Percentiles rank a stretch among this genome's conserved stretches.
Evolutionary conservation across 2,329 filamentous ascomycete species (phyloP).

Genomic region (Fusarium luffae): DNA sequence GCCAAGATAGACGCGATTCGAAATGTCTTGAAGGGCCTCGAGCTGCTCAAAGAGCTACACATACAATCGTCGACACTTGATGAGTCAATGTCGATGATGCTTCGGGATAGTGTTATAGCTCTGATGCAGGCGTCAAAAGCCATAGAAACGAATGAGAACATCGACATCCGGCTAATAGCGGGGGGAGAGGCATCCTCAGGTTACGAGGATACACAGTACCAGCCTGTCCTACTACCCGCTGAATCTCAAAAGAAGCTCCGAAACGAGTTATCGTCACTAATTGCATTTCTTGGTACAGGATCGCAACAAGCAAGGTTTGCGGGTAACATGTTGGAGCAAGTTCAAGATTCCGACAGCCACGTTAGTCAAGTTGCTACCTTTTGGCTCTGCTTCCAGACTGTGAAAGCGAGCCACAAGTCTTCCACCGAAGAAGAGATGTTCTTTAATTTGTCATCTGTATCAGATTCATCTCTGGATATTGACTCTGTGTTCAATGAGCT

Average conservation of each 20-base stretch:
- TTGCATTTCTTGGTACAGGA: constrained; percentile 65
- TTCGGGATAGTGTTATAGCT: constrained; percentile 78
- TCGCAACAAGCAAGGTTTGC: constrained; percentile 71
- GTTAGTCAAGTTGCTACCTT: constrained; percentile 74
- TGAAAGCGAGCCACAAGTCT: constrained; percentile 66
- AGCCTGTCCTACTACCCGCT: constrained; percentile 70
- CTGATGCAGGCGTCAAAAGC: constrained; percentile 46
- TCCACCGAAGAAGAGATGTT: constrained; percentile 72
- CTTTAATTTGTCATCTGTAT: constrained; percentile 63
- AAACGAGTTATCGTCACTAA: constrained; percentile 66
- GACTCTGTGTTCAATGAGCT: constrained; percentile 70
- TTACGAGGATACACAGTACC: constrained; percentile 57
- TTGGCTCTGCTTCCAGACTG: constrained; percentile 81
- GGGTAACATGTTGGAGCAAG: constrained; percentile 71
- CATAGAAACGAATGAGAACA: constrained; percentile 18
- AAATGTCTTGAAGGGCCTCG: constrained; percentile 80
- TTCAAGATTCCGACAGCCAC: constrained; percentile 65
- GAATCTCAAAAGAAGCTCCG: constrained; percentile 74
- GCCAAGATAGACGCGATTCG: constrained; percentile 77
- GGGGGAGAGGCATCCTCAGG: constrained; percentile 22
- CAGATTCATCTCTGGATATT: constrained; percentile 53
- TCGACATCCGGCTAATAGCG: constrained; percentile 46
- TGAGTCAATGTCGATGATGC: constrained; percentile 71
- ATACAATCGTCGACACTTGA: constrained; percentile 74
- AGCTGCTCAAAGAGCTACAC: constrained; percentile 71